These are phyloP conservation scores for Sarocladiaceae sp. DNA, from an alignment of 2,329 filamentous ascomycete species.

Conservation along the genomic window DNA sequence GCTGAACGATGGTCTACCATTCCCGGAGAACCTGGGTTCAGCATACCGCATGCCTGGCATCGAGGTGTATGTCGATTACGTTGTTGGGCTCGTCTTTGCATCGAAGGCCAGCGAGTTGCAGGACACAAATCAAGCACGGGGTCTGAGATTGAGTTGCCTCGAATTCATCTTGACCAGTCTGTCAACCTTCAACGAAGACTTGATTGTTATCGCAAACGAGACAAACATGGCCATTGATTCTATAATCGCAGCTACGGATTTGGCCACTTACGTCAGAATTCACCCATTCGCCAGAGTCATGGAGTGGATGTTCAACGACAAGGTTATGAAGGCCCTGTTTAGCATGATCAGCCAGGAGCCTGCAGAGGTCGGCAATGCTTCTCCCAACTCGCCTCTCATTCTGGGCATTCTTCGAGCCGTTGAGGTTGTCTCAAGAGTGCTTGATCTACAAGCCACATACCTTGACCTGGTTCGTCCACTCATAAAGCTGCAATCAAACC, in stretches of 20 bases:
- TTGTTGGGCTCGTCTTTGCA: slow-evolving; percentile 73
- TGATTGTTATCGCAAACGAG: slow-evolving; percentile 79
- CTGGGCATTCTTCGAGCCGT: slow-evolving; percentile 75
- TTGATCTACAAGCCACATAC: slow-evolving; percentile 89
- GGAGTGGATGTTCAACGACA: slow-evolving; percentile 97
- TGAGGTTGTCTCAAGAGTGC: slow-evolving; percentile 74
- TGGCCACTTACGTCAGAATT: slow-evolving; percentile 76
- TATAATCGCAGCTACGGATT: slow-evolving; percentile 67
- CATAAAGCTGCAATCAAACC: slow-evolving; percentile 61
- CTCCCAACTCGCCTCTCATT: slow-evolving; percentile 76
- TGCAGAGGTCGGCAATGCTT: slow-evolving; percentile 65
- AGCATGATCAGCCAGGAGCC: slow-evolving; percentile 73
- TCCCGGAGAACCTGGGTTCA: slow-evolving; percentile 79
- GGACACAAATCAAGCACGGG: slow-evolving; percentile 64
- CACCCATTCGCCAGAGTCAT: slow-evolving; percentile 94
- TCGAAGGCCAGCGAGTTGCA: slow-evolving; percentile 60
- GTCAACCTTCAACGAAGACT: slow-evolving; percentile 86
- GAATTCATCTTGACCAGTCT: slow-evolving; percentile 79
- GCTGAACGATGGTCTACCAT: slow-evolving; percentile 73
- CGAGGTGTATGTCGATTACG: slow-evolving; percentile 89
- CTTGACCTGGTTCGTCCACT: slow-evolving; percentile 80
- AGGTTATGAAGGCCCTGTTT: slow-evolving; percentile 76
- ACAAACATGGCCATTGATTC: slow-evolving; percentile 71
- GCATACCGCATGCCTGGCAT: slow-evolving; percentile 76
- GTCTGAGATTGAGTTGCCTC: slow-evolving; percentile 76